phyloP scores from a whole-genome alignment of 2,329 filamentous ascomycete genomes.

The Coniella lustricola region DNA sequence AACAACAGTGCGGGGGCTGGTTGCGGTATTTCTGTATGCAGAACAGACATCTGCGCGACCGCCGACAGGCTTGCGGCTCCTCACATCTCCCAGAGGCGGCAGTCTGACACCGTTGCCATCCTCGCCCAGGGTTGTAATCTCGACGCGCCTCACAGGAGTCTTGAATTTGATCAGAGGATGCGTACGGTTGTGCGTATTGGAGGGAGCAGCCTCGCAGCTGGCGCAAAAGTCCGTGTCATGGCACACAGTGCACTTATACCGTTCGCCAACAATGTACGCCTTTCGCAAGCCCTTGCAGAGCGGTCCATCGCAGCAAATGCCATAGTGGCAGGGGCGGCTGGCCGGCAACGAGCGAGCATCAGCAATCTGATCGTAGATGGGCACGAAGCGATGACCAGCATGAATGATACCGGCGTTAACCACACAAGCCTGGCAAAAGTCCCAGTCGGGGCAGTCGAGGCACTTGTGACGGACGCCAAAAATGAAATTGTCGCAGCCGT shows the following conservation, averaged over 20 bases:
- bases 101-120: conserved; percentile 59
- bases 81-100: conserved; percentile 65
- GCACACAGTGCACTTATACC: conserved; percentile 97
- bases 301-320: conserved; percentile 92
- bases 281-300: conserved; percentile 59
- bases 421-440: conserved; percentile 79
- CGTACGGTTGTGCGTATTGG: conserved; percentile 84
- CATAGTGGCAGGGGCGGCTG: conserved; percentile 57
- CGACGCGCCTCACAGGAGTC: conserved; percentile 82
- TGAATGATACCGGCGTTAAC: conserved; percentile 62
- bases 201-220: conserved; percentile 82
- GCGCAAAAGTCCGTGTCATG: conserved; percentile 93
- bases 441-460: conserved; percentile 93
- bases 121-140: conserved; percentile 77
- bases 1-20: conserved; percentile 62
- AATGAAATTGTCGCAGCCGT: conserved; percentile 87
- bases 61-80: conserved; percentile 26
- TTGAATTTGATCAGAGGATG: conserved; percentile 97
- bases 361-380: conserved; percentile 63
- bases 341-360: conserved; percentile 30
- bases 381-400: conserved; percentile 78
- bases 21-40: conserved; percentile 40
- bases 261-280: conserved; percentile 75
- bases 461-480: conserved; percentile 92
- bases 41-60: conserved; percentile 46